Conservation (phyloP, 176 grass and related monocot species). For the Tillandsia fasciculata region DNA sequence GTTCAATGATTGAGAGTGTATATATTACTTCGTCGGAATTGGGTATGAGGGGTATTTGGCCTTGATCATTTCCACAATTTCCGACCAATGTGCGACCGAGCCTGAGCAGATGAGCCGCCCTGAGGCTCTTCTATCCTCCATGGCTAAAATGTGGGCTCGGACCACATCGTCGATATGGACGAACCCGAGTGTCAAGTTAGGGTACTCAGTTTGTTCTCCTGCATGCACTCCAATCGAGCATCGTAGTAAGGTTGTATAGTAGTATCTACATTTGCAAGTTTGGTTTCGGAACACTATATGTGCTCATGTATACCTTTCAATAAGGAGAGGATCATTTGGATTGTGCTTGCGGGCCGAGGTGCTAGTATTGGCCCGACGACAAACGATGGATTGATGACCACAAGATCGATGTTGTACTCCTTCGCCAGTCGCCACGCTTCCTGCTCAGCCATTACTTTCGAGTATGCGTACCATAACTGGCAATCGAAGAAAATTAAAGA, state of each 20-base stretch:
- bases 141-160: conserved; percentile 57
- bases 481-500: not conserved
- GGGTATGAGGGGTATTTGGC: conserved; percentile 50
- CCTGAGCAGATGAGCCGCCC: conserved; percentile 67
- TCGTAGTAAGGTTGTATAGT: too few species aligned
- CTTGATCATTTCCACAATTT: conserved; percentile 42
- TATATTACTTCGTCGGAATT: conserved; percentile 31
- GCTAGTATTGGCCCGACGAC: conserved; percentile 47
- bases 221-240: not conserved
- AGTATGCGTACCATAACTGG: conserved; percentile 84
- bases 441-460: conserved; percentile 77
- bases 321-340: conserved; percentile 36
- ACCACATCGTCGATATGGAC: conserved; percentile 76
- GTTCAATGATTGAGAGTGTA: not conserved
- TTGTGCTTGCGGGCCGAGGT: conserved; percentile 41
- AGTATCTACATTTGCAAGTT: too few species aligned
- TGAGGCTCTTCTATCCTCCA: conserved; percentile 53
- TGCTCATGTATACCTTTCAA: conserved; percentile 27
- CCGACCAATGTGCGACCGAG: conserved; percentile 59
- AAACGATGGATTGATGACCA: conserved; percentile 83
- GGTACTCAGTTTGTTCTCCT: conserved; percentile 40
- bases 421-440: conserved; percentile 70
- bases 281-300: too few species aligned
- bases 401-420: conserved; percentile 44
- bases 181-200: conserved; percentile 61